phyloP scores from a whole-genome alignment of 768 basidiomycete species.

The Pilatotrama ljubarskyi region DNA sequence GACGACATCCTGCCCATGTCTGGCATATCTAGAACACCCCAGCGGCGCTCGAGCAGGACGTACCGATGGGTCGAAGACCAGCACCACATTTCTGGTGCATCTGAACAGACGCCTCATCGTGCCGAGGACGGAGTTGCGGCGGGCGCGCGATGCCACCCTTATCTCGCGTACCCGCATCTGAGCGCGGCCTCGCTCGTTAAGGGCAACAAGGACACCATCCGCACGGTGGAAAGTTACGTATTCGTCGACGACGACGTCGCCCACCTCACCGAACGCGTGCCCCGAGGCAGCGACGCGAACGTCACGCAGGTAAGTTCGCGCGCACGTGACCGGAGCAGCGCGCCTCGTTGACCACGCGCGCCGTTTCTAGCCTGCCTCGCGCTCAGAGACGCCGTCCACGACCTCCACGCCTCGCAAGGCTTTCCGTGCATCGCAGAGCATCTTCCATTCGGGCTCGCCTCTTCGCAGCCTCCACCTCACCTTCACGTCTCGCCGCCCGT shows the following conservation, averaged over 20 bases:
- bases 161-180: conserved; percentile 43
- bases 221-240: conserved; percentile 42
- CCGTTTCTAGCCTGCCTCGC: conserved; percentile 15
- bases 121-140: conserved; percentile 21
- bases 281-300: conserved; percentile 26
- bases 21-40: conserved; percentile 22
- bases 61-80: conserved; percentile 49
- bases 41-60: conserved; percentile 41
- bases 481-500: conserved; percentile 42
- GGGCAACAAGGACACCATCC: conserved; percentile 33
- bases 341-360: conserved; percentile 20
- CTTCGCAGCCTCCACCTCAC: conserved; percentile 46
- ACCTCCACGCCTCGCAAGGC: conserved; percentile 31
- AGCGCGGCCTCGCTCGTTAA: conserved; percentile 31
- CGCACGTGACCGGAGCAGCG: conserved; percentile 24
- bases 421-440: conserved; percentile 35
- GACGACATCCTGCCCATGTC: conserved; percentile 19
- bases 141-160: conserved; percentile 39
- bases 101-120: conserved; percentile 21
- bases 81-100: conserved; percentile 28
- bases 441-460: conserved; percentile 40
- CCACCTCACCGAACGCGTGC: conserved; percentile 21
- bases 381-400: conserved; percentile 21
- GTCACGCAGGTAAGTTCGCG: conserved; percentile 30
- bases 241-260: conserved; percentile 38